Evolutionary conservation across 139 green algal species (phyloP), one percentile per base, ranked within the genome.

Genomic region (Coelastrella sp.): DNA sequence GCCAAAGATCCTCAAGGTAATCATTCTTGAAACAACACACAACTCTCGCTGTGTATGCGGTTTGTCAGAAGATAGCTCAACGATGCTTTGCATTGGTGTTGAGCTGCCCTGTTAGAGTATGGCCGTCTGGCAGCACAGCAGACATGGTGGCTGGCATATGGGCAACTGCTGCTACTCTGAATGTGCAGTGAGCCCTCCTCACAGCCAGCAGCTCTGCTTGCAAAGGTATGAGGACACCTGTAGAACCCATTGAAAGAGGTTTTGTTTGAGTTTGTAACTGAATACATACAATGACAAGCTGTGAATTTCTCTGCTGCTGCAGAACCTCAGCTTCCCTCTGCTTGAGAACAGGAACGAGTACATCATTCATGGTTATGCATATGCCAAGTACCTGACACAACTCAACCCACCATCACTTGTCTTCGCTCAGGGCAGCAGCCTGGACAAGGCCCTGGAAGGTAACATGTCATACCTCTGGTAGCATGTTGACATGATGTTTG

Each of bases 281-380:
- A n/a, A n/a, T n/a, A n/a, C n/a, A n/a, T n/a, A n/a, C n/a, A n/a
- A n/a, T n/a, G n/a, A 23, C 45, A 57, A 57, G 0, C 11, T 13
- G 0, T 13, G 45, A 23, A 57, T 64, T 9, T 13, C 2, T 64
- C 19, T 64, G 27, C 53, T 64, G 21, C 53, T 69, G 23, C 62
- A 69, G 62, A 30, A 69, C 27, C 67, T 95, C 62, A 78, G 76
- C 45, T 94, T 92, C 79, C 91, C 91, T 3, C 83, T 95, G 9
- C 84, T 93, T 67, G 89, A 93, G 64, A 92, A 90, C 25, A 35
- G 57, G 9, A 87, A 93, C 19, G 89, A 91, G 72, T 95, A 83
- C 32, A 62, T 95, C 3, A 85, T 95, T 17, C 93, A 96, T 67
- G 90, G 91, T 48, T 95, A 91, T 81, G 88, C 92, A n/a, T 93